Evolutionary conservation across 441 rosid species (phyloP), one percentile per base, ranked within the genome.

Genomic region (Erodium texanum): DNA sequence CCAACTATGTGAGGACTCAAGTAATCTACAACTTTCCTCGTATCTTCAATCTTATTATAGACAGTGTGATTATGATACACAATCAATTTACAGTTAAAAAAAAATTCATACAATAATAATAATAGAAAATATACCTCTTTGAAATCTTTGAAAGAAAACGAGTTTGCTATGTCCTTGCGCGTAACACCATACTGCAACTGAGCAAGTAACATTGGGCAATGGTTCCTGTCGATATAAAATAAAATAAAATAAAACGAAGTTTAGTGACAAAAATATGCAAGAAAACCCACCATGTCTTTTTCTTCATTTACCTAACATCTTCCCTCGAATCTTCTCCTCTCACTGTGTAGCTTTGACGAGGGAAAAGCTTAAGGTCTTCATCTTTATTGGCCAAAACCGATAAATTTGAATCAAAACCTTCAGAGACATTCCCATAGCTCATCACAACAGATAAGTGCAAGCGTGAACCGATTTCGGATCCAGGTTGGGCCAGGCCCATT

Each of bases 121-220:
- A 27, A 27, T 27, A 38, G 11, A 38, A 7, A 38, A 38, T 38
- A 50, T 83, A 87, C 97, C 95, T 85, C 81, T 70, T 84, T 86
- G 18, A 89, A 80, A 66, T 87, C 92, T 75, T 87, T 79, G 62
- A 87, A 92, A 61, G 90, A 84, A 74, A 82, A 86, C 15, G 76
- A 75, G 63, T 85, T 75, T 62, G 84, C 89, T 67, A 74, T 71
- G 79, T 94, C 94, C 71, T 76, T 83, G 68, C 97, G 89, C 62
- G 97, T 92, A 11, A 92, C 97, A 18, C 79, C 98, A 77, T 85
- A 65, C 74, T 92, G 99, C 89, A 88, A 88, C 70, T 94, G 97
- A 78, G 96, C 87, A 73, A 88, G 71, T 77, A 94, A 70, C 94
- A 94, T 85, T 3, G 99, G 99, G 77, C 81, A 82, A 59, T 85